These are phyloP conservation scores for Wickerhamiella parazyma DNA, from an alignment of 805 yeast genomes.

Conservation along the genomic window DNA sequence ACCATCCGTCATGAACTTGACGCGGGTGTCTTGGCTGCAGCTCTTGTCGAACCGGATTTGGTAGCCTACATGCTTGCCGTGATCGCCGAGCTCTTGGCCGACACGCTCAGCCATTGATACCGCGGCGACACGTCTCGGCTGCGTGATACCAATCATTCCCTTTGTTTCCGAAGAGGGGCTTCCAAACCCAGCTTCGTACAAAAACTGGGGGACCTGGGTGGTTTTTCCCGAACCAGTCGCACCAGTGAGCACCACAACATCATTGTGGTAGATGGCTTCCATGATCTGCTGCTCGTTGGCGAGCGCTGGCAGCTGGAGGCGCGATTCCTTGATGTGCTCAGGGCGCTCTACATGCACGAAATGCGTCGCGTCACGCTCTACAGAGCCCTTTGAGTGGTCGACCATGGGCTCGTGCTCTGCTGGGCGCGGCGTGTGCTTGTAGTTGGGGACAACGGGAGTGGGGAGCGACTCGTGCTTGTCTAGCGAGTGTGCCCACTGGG, in stretches of 20 bases:
- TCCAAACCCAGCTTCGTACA: conserved; percentile 89
- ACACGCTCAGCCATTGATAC: conserved; percentile 77
- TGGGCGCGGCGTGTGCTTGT: conserved; percentile 44
- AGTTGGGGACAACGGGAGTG: conserved; percentile 33
- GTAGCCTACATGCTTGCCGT: conserved; percentile 71
- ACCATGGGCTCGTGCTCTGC: conserved; percentile 63
- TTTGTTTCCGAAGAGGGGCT: conserved; percentile 45
- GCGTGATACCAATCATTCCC: conserved; percentile 94
- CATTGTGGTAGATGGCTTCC: conserved; percentile 92
- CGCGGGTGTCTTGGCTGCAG: conserved; percentile 43
- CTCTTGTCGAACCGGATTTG: conserved; percentile 75
- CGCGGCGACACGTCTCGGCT: conserved; percentile 82
- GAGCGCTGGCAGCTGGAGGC: conserved; percentile 73
- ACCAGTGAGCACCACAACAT: conserved; percentile 84
- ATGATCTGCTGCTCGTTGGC: conserved; percentile 83
- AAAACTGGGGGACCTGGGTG: conserved; percentile 93
- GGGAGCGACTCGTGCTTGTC: conserved; percentile 46
- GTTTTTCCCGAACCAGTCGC: conserved; percentile 99
- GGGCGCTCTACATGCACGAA: conserved; percentile 56
- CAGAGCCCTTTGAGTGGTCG: conserved; percentile 10
- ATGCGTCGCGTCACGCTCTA: conserved; percentile 34
- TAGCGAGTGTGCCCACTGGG: conserved; percentile 77
- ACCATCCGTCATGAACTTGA: conserved; percentile 95
- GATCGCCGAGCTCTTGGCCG: conserved; percentile 57
- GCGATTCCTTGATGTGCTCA: conserved; percentile 47